A percentile compares a stretch with the other conserved stretches of the same genome.
These are phyloP conservation scores for Aspergillus sp. DNA, from an alignment of 2,329 filamentous ascomycete genomes.

Conservation along the genomic window DNA sequence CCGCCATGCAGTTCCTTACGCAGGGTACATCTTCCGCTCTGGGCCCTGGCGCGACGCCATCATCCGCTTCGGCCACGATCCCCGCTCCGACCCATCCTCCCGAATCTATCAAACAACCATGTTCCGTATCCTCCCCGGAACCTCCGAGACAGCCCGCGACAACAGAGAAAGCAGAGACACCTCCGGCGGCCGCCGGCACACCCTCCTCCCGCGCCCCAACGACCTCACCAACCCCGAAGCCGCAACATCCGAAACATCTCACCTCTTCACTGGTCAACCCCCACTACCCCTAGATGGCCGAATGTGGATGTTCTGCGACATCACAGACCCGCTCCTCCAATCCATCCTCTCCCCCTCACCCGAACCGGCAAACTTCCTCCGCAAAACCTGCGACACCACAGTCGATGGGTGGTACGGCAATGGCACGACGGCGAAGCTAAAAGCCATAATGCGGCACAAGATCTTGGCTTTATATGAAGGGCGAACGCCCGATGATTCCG, in stretches of 20 bases:
- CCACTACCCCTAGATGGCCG: constrained; percentile 75
- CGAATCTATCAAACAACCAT: constrained; percentile 85
- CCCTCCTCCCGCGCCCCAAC: constrained; percentile 22
- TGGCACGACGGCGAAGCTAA: constrained; percentile 78
- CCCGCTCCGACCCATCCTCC: constrained; percentile 71
- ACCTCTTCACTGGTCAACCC: constrained; percentile 78
- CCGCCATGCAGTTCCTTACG: constrained; percentile 76
- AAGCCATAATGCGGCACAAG: constrained; percentile 85
- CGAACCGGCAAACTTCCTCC: constrained; percentile 51
- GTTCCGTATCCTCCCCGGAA: constrained; percentile 65
- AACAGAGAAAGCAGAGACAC: neutral
- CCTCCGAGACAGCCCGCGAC: constrained; percentile 27
- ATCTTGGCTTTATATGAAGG: constrained; percentile 63
- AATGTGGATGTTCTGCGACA: constrained; percentile 92
- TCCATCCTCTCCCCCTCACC: constrained; percentile 63
- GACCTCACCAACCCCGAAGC: constrained; percentile 9
- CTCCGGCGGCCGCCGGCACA: constrained; percentile 27
- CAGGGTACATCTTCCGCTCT: constrained; percentile 88
- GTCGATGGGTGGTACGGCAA: constrained; percentile 82
- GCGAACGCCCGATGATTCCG: constrained; percentile 31
- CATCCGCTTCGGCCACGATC: constrained; percentile 82
- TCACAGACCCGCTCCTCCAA: constrained; percentile 74
- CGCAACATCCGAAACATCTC: constrained; percentile 36
- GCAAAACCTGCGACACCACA: constrained; percentile 57
- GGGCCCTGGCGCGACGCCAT: constrained; percentile 91